These are phyloP conservation scores for Nicotiana obtusifolia DNA, from an alignment of 257 asterid species.

Conservation along the genomic window DNA sequence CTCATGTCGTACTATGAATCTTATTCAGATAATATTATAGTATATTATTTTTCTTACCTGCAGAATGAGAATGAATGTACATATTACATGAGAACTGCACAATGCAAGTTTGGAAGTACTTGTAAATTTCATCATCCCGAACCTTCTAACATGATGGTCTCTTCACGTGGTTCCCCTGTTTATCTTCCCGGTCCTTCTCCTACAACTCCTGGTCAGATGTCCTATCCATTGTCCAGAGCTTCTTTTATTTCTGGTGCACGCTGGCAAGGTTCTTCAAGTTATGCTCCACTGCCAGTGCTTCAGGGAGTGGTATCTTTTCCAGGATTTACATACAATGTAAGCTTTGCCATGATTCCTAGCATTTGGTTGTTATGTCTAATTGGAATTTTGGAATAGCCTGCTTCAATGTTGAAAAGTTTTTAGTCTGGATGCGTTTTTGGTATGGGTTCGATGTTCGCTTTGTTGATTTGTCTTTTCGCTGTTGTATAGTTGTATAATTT, in stretches of 20 bases:
- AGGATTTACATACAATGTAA: conserved; percentile 80
- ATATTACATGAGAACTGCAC: conserved; percentile 85
- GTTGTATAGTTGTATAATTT: too few relatives aligned
- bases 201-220: conserved; percentile 61
- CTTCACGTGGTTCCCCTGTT: conserved; percentile 82
- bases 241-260: conserved; percentile 81
- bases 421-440: too few relatives aligned
- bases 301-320: conserved; percentile 86
- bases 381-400: too few relatives aligned
- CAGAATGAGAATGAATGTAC: conserved; percentile 88
- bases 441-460: too few relatives aligned
- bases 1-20: neutral
- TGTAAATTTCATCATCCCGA: conserved; percentile 97
- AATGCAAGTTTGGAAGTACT: conserved; percentile 91
- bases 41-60: neutral
- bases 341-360: conserved; percentile 19
- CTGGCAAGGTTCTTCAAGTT: conserved; percentile 92
- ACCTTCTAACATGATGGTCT: conserved; percentile 86
- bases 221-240: conserved; percentile 73
- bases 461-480: too few relatives aligned
- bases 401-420: too few relatives aligned
- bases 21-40: neutral
- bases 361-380: neutral
- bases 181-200: conserved; percentile 83
- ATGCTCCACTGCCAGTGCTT: conserved; percentile 74